A percentile compares a stretch with the other conserved stretches of the same genome.
phyloP scores from a whole-genome alignment of 345 rosid species.

The Sisymbrium irio region DNA sequence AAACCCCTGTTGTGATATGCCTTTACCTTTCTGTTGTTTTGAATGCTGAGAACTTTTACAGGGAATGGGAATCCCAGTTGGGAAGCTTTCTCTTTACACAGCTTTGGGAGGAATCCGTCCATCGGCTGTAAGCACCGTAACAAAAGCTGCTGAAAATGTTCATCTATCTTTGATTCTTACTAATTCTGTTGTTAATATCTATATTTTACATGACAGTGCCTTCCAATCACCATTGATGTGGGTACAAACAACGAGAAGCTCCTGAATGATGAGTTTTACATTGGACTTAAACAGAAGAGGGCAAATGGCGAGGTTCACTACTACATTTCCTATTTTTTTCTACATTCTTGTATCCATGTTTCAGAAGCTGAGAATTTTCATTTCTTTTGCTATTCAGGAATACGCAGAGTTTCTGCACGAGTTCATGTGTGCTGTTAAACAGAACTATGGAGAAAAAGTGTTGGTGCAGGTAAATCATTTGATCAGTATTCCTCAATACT shows the following conservation, averaged over 20 bases:
- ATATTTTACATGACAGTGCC: constrained; percentile 45
- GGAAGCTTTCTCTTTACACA: constrained; percentile 81
- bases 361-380: constrained; percentile 17
- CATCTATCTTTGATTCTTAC: not conserved
- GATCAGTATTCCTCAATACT: not conserved
- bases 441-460: constrained; percentile 94
- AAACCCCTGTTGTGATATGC: not conserved
- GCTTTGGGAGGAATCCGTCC: constrained; percentile 91
- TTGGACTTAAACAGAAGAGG: constrained; percentile 76
- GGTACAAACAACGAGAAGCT: constrained; percentile 83
- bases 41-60: constrained; percentile 17
- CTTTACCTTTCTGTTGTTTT: not conserved
- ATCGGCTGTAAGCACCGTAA: constrained; percentile 60
- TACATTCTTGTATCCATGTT: constrained; percentile 10
- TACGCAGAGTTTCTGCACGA: constrained; percentile 86
- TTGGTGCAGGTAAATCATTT: constrained; percentile 65
- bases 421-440: constrained; percentile 94
- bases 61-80: constrained; percentile 98
- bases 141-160: not conserved
- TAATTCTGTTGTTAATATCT: no score
- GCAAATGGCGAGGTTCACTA: constrained; percentile 72
- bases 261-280: constrained; percentile 76
- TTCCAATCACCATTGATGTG: constrained; percentile 85
- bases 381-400: constrained; percentile 50
- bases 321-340: not conserved